A percentile compares a stretch with the other conserved stretches of the same genome.
Evolutionary conservation across 768 basidiomycete genomes (phyloP).

Genomic region (Macrolepiota dolichaula): DNA sequence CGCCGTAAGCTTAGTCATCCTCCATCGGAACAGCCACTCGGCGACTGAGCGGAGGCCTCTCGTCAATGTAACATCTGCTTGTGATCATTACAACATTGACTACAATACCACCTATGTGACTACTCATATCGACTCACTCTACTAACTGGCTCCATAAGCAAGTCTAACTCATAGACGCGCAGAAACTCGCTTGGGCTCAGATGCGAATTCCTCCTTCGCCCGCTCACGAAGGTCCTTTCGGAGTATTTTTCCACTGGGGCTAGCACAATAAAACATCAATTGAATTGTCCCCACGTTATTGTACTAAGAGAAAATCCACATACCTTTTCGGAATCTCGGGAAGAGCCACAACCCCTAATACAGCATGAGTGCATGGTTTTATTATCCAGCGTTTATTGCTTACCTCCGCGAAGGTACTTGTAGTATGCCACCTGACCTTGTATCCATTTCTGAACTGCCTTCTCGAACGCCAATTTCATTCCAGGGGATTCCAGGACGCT

Average conservation of each 20-base stretch:
- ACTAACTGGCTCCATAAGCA: background rate
- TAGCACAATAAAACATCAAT: background rate
- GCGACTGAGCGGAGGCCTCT: background rate
- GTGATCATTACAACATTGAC: constrained; percentile 1
- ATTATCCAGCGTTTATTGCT: constrained; percentile 8
- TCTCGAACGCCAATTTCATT: constrained; percentile 32
- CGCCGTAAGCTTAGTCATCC: background rate
- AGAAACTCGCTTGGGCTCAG: background rate
- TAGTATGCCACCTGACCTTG: constrained; percentile 50
- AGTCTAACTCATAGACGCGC: background rate
- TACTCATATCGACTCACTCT: background rate
- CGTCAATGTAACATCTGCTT: background rate
- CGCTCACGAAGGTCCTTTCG: constrained; percentile 15
- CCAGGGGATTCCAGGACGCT: constrained; percentile 13
- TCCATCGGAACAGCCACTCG: background rate
- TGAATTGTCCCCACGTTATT: background rate
- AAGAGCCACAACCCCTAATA: constrained; percentile 49
- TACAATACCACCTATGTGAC: background rate
- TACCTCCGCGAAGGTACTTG: constrained; percentile 61
- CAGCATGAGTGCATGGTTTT: background rate
- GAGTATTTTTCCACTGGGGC: constrained; percentile 16
- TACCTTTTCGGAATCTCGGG: constrained; percentile 53
- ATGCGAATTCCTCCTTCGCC: constrained; percentile 9
- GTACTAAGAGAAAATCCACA: background rate
- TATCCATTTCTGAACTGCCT: constrained; percentile 51